These are phyloP conservation scores for Neospora caninum DNA, from an alignment of 169 alveolate genomes.

Conservation along the genomic window DNA sequence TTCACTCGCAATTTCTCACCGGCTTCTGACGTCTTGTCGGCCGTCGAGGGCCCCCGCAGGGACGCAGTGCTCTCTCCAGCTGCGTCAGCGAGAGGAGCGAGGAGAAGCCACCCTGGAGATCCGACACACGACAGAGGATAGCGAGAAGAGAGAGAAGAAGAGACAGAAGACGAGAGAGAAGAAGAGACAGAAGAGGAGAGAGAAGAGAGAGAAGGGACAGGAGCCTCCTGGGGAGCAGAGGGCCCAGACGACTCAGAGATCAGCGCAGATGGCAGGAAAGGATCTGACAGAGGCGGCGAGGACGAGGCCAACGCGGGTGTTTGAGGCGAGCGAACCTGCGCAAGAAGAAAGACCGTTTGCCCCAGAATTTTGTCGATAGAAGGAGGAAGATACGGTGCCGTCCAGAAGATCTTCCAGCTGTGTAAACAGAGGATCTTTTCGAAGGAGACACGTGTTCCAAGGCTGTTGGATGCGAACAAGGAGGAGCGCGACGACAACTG, in stretches of 20 bases:
- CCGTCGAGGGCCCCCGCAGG: background rate
- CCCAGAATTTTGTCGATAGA: background rate
- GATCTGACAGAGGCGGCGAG: background rate
- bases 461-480: no score
- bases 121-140: background rate
- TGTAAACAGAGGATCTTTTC: background rate
- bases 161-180: background rate
- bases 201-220: background rate
- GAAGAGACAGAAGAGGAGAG: background rate
- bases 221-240: no score
- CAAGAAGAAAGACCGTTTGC: constrained; percentile 6
- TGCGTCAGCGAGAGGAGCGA: constrained; percentile 26
- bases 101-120: background rate
- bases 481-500: no score
- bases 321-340: background rate
- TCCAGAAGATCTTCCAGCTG: constrained; percentile 20
- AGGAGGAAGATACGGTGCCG: background rate
- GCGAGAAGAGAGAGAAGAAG: background rate
- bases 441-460: no score
- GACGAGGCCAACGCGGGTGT: background rate
- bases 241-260: no score
- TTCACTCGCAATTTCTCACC: background rate
- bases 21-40: background rate
- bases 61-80: background rate
- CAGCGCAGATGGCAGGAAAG: no score